phyloP scores from a whole-genome alignment of 2,329 filamentous ascomycete species.

The Hypoxylon sp. region DNA sequence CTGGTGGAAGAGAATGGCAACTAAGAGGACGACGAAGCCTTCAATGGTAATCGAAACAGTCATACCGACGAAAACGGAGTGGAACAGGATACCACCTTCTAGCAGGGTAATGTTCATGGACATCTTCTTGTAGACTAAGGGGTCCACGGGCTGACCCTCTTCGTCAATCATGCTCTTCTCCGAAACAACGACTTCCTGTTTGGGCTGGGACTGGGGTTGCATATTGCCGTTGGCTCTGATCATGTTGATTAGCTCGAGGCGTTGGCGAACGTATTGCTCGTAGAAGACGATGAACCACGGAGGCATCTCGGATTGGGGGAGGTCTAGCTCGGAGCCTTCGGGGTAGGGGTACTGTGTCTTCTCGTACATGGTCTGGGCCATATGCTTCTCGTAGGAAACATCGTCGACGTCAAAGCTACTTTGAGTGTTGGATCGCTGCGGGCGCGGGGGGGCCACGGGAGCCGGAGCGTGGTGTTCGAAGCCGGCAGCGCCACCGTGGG shows the following conservation, averaged over 20 bases:
- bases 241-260: slow-evolving; percentile 71
- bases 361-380: slow-evolving; percentile 59
- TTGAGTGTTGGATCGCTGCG: slow-evolving; percentile 51
- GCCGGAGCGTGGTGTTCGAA: slow-evolving; percentile 48
- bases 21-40: slow-evolving; percentile 75
- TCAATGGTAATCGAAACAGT: slow-evolving; percentile 78
- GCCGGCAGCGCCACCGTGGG: slow-evolving; percentile 70
- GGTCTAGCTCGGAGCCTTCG: slow-evolving; percentile 51
- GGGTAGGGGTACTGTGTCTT: slow-evolving; percentile 51
- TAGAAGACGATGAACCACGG: slow-evolving; percentile 75
- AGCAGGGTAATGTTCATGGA: slow-evolving; percentile 81
- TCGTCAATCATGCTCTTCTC: slow-evolving; percentile 61
- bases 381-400: slow-evolving; percentile 59
- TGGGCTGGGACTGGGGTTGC: slow-evolving; percentile 43
- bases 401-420: slow-evolving; percentile 57
- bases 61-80: slow-evolving; percentile 83
- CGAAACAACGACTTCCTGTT: slow-evolving; percentile 51
- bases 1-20: slow-evolving; percentile 81
- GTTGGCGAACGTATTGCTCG: slow-evolving; percentile 73
- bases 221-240: slow-evolving; percentile 58
- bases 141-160: slow-evolving; percentile 62
- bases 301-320: slow-evolving; percentile 66
- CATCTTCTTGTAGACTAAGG: slow-evolving; percentile 70
- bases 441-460: slow-evolving; percentile 49
- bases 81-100: slow-evolving; percentile 84